phyloP scores from a whole-genome alignment of 139 green algal genomes.

The Monoraphidium neglectum region DNA sequence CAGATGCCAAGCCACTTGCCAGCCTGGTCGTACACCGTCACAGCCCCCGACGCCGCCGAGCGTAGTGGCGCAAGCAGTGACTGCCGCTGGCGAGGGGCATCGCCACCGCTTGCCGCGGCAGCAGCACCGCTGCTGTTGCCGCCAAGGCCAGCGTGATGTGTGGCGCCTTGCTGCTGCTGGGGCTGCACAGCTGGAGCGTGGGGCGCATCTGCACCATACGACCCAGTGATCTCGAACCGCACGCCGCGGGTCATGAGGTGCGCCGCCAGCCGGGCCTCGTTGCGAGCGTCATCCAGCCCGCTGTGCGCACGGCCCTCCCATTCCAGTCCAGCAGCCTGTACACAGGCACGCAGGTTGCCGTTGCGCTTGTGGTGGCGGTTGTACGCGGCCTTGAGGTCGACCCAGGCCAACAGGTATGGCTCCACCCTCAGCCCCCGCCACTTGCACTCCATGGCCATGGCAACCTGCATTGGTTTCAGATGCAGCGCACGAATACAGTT shows the following conservation, averaged over 20 bases:
- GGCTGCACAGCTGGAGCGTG: too few species aligned
- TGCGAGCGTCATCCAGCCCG: conserved; percentile 60
- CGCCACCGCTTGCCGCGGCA: too few species aligned
- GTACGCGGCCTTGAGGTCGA: conserved; percentile 63
- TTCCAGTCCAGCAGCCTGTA: conserved; percentile 35
- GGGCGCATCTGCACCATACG: background rate
- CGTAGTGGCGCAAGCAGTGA: too few species aligned
- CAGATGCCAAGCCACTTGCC: too few species aligned
- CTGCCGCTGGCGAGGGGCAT: too few species aligned
- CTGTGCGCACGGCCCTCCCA: conserved; percentile 58
- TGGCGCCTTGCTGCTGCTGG: too few species aligned
- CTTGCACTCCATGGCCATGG: conserved; percentile 59
- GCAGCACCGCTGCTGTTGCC: too few species aligned
- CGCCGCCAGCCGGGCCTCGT: conserved; percentile 50
- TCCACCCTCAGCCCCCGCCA: conserved; percentile 61
- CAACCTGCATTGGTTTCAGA: conserved; percentile 28
- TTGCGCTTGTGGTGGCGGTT: conserved; percentile 15
- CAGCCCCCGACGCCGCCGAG: too few species aligned
- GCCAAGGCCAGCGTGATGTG: too few species aligned
- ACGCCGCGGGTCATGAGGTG: conserved; percentile 45
- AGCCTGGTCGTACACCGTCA: too few species aligned
- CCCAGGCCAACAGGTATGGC: conserved; percentile 62
- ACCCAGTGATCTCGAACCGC: conserved; percentile 34
- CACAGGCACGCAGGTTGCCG: conserved; percentile 29
- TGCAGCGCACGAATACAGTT: too few species aligned